A percentile compares a stretch with the other conserved stretches of the same genome.
phyloP scores from a whole-genome alignment of 306 rosid genomes.

The Dalbergia cochinchinensis region DNA sequence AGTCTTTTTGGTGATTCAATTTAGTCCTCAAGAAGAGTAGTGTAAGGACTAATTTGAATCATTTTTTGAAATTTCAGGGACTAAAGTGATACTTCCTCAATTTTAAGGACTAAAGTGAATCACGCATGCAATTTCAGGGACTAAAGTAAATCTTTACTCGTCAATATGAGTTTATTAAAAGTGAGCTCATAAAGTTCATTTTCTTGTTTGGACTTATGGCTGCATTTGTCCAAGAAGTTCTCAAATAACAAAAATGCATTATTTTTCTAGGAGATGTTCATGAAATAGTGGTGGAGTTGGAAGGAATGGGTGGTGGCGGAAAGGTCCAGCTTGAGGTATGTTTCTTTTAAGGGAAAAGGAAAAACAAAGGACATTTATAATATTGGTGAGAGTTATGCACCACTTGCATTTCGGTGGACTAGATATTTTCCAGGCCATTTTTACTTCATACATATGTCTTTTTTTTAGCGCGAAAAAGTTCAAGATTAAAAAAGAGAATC shows the following conservation, averaged over 20 bases:
- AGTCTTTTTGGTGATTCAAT: too few relatives aligned
- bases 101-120: too few relatives aligned
- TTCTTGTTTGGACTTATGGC: slow-evolving; percentile 18
- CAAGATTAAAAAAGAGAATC: neutral
- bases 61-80: too few relatives aligned
- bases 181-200: slow-evolving; percentile 11
- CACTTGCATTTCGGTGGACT: neutral
- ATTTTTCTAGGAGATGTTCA: slow-evolving; percentile 71
- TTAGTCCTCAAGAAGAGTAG: too few relatives aligned
- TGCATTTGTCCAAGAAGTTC: slow-evolving; percentile 27
- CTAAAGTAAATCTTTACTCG: too few relatives aligned
- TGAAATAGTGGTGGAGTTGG: slow-evolving; percentile 85
- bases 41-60: too few relatives aligned
- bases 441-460: neutral
- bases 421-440: neutral
- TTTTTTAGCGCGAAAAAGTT: neutral
- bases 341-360: slow-evolving; percentile 36
- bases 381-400: slow-evolving; percentile 19
- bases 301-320: slow-evolving; percentile 99
- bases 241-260: slow-evolving; percentile 41
- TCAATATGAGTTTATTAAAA: slow-evolving; percentile 20
- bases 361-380: neutral
- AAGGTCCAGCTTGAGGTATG: slow-evolving; percentile 86
- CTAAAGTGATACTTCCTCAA: too few relatives aligned
- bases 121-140: too few relatives aligned